Conservation (phyloP, 2,329 filamentous ascomycete species). For the Colletotrichum liaoningense region DNA sequence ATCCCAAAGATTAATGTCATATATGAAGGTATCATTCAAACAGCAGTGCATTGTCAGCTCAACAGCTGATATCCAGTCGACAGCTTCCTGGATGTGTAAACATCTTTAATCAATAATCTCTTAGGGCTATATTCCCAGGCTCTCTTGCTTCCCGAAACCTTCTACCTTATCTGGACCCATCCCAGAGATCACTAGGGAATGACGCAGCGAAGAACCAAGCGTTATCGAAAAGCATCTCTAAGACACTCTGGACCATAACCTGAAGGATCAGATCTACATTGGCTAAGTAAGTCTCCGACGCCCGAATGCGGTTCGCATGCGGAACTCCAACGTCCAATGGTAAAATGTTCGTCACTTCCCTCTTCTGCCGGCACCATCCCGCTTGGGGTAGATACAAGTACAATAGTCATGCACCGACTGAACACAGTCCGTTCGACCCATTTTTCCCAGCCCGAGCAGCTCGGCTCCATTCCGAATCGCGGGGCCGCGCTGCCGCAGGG, state of each 20-base stretch:
- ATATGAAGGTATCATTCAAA: not conserved
- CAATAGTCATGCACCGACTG: not conserved
- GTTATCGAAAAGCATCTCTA: not conserved
- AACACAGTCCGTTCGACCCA: too few relatives aligned
- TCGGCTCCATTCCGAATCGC: not conserved
- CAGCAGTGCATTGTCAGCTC: too few relatives aligned
- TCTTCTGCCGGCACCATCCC: not conserved
- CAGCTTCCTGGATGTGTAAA: not conserved
- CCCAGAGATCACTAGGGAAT: not conserved
- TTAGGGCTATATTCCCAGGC: not conserved
- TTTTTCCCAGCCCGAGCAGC: not conserved
- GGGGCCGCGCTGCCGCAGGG: too few relatives aligned
- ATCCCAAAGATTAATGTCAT: not conserved
- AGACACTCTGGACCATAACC: not conserved
- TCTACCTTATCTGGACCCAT: not conserved
- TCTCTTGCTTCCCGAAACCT: too few relatives aligned
- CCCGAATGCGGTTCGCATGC: not conserved
- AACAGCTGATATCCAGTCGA: too few relatives aligned
- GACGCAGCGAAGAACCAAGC: not conserved
- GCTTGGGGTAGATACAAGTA: not conserved
- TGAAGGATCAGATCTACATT: not conserved
- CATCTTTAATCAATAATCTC: too few relatives aligned
- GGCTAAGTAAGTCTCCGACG: not conserved
- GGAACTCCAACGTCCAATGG: not conserved
- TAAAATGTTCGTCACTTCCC: not conserved